phyloP scores from a whole-genome alignment of 352 stramenopile genomes.

The Ophiocytium majus region DNA sequence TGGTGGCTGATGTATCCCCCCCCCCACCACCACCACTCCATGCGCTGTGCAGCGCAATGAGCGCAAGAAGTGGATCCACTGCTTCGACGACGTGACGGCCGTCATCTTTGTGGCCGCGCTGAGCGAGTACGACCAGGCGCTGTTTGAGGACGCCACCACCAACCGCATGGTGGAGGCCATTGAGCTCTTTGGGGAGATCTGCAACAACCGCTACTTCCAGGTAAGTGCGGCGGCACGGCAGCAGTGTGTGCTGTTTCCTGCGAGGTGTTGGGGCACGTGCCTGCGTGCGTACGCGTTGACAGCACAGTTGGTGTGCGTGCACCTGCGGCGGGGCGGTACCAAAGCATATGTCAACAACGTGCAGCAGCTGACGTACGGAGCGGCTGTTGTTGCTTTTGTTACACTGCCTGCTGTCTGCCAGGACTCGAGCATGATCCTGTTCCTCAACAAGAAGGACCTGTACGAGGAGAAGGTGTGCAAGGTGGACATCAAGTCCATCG shows the following conservation, averaged over 20 bases:
- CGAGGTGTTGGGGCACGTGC: too few species aligned
- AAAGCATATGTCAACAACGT: too few species aligned
- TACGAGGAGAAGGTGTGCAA: conserved; percentile 63
- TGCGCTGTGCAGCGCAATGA: conserved; percentile 71
- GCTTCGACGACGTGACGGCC: conserved; percentile 67
- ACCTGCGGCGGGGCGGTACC: too few species aligned
- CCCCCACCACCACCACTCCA: too few species aligned
- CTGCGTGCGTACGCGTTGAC: too few species aligned
- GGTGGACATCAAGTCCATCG: conserved; percentile 77
- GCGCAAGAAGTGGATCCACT: conserved; percentile 72
- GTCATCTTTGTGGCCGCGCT: conserved; percentile 88
- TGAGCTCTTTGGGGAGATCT: conserved; percentile 67
- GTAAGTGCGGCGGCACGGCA: too few species aligned
- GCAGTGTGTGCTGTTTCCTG: too few species aligned
- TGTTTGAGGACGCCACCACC: conserved; percentile 67
- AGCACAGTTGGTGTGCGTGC: too few species aligned
- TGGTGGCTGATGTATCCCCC: too few species aligned
- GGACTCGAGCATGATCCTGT: conserved; percentile 67
- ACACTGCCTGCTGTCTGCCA: too few species aligned
- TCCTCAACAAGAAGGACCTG: conserved; percentile 68
- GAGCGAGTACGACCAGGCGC: conserved; percentile 80
- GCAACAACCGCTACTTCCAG: conserved; percentile 65
- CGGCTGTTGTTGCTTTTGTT: too few species aligned
- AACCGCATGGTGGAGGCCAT: conserved; percentile 67
- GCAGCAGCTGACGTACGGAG: too few species aligned